These are phyloP conservation scores for Cephaloascus albidus DNA, from an alignment of 805 yeast species.

Conservation along the genomic window DNA sequence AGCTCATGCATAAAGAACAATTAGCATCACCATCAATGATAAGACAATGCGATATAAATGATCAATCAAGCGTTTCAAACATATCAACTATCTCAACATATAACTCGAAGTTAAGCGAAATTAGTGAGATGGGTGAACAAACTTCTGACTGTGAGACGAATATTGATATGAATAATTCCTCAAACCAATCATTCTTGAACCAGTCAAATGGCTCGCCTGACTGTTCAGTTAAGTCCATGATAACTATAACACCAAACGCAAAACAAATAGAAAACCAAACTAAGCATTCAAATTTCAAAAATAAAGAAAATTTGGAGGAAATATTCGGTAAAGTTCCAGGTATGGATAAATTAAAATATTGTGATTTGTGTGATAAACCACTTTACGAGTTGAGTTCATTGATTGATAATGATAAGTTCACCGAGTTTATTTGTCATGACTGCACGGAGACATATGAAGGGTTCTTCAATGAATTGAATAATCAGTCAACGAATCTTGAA, in stretches of 20 bases:
- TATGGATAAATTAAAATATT: constrained; percentile 31
- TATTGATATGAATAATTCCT: background rate
- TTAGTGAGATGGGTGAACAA: background rate
- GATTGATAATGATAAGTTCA: constrained; percentile 16
- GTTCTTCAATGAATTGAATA: constrained; percentile 31
- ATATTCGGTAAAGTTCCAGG: constrained; percentile 30
- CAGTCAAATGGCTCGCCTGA: background rate
- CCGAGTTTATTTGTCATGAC: constrained; percentile 54
- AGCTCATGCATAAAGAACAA: constrained; percentile 3
- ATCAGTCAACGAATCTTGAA: constrained; percentile 1
- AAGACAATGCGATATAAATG: background rate
- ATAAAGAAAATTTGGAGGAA: constrained; percentile 19
- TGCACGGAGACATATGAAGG: constrained; percentile 52
- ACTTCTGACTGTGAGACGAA: background rate
- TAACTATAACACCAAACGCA: constrained; percentile 1
- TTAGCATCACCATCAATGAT: background rate
- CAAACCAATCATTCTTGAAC: background rate
- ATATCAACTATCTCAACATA: background rate
- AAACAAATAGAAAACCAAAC: background rate
- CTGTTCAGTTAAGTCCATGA: background rate
- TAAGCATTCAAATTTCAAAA: background rate
- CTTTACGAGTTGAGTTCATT: constrained; percentile 45
- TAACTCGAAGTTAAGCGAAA: background rate
- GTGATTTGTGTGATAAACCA: constrained; percentile 66
- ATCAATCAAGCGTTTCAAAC: background rate